Evolutionary conservation across 2,329 filamentous ascomycete species (phyloP).

Genomic region (Iodosphaeria phyllophila): DNA sequence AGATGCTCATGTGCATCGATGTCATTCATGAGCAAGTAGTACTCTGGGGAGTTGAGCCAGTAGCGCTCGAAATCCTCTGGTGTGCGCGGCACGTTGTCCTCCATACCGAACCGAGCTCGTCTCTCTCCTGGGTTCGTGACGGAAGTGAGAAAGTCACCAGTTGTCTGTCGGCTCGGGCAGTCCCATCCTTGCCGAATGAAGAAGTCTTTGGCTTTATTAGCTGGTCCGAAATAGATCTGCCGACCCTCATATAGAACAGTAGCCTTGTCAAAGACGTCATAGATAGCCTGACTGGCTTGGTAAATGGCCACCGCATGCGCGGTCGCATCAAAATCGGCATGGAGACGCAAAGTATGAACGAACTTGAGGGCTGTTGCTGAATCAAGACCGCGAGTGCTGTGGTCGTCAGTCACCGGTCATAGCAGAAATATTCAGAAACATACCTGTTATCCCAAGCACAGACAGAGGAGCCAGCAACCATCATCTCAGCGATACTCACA

Average conservation of each 20-base stretch:
- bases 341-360: constrained; percentile 43
- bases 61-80: constrained; percentile 46
- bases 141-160: constrained; percentile 50
- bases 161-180: constrained; percentile 48
- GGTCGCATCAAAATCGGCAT: constrained; percentile 43
- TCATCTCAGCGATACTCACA: constrained; percentile 65
- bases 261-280: constrained; percentile 59
- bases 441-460: constrained; percentile 10
- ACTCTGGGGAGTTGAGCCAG: constrained; percentile 27
- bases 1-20: constrained; percentile 30
- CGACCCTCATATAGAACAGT: constrained; percentile 59
- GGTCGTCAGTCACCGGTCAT: constrained; percentile 24
- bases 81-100: constrained; percentile 43
- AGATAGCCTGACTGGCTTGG: constrained; percentile 51
- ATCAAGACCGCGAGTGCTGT: constrained; percentile 49
- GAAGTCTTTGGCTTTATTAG: constrained; percentile 37
- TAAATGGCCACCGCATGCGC: constrained; percentile 53
- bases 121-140: constrained; percentile 47
- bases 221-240: constrained; percentile 58
- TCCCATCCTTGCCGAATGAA: constrained; percentile 52
- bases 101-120: constrained; percentile 33
- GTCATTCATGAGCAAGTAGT: constrained; percentile 20
- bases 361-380: constrained; percentile 58
- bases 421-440: constrained; percentile 16
- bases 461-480: constrained; percentile 40